These are phyloP conservation scores for Diplogelasinospora grovesii DNA, from an alignment of 495 filamentous ascomycete species.

Conservation along the genomic window DNA sequence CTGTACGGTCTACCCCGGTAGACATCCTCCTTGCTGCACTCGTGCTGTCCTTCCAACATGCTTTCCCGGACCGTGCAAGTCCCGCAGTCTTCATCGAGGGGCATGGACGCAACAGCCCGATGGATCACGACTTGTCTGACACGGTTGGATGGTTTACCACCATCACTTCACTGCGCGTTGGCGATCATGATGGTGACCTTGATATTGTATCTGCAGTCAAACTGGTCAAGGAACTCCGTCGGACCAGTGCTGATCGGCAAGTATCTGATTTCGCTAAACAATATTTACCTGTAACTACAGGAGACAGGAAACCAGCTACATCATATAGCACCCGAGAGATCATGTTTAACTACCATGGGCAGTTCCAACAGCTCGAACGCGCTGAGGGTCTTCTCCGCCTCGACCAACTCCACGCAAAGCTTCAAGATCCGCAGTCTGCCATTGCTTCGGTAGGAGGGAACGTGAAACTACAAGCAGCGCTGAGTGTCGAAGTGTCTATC, in stretches of 20 bases:
- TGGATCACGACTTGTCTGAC: constrained; percentile 15
- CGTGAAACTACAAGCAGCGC: too few relatives aligned
- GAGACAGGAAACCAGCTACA: too few relatives aligned
- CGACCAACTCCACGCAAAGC: constrained; percentile 36
- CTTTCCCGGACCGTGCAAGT: constrained; percentile 35
- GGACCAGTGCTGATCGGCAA: constrained; percentile 13
- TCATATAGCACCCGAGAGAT: constrained; percentile 50
- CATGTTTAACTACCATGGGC: constrained; percentile 56
- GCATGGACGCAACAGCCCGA: constrained; percentile 21
- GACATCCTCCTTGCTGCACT: constrained; percentile 30
- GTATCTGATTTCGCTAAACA: constrained; percentile 18
- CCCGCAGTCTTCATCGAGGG: constrained; percentile 41
- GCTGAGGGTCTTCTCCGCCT: constrained; percentile 47
- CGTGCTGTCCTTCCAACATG: constrained; percentile 22
- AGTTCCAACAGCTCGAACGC: constrained; percentile 54
- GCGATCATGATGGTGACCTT: too few relatives aligned
- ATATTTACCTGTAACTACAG: too few relatives aligned
- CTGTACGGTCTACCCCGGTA: constrained; percentile 25
- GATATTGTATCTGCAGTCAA: too few relatives aligned
- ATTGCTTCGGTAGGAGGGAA: too few relatives aligned
- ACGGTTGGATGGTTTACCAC: constrained; percentile 28
- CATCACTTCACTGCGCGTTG: constrained; percentile 13
- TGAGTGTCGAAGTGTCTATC: constrained; percentile 46
- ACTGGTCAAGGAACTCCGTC: constrained; percentile 20
- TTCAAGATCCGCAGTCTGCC: constrained; percentile 49